Evolutionary conservation across 805 yeast genomes (phyloP), one percentile per base, ranked within the genome.

Genomic region (Barnettozyma siamensis): DNA sequence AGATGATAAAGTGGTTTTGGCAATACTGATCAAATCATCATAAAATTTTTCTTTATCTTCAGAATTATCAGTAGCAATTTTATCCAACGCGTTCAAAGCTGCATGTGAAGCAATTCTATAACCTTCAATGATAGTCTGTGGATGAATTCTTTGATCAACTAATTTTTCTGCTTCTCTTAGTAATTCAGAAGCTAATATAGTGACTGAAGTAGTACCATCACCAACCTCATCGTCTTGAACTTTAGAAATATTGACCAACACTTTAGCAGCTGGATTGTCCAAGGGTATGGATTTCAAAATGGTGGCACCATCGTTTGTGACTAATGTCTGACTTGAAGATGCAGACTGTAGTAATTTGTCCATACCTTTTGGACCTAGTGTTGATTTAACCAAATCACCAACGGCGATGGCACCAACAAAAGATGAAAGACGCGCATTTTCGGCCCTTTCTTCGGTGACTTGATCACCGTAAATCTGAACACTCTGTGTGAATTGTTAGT

Each of bases 381-480:
- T 83, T 24, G 88, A 77, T 64, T 91, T 91, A 35, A 91, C 99
- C 46, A 93, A 73, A 64, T 93, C 99, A 39, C 99, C 99, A 28
- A 93, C 99, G 31, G 99, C 99, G 60, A 93, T 91, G 50, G 99
- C 99, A 37, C 99, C 99, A 10, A 93, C 95, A 64, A 93, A 93
- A 2, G 99, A 88, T 7, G 96, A 86, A 70, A 91, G 72, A 70
- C 99, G 88, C 40, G 99, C 99, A 66, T 91, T 89, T 65, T 93
- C 99, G 34, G 93, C 99, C 58, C 97, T 78, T 67, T 91, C 99
- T 66, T 91, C 99, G 6, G 93, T 84, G 41, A 91, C 98, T 64
- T 91, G 96, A 62, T 93, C 98, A 47, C 96, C 95, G 67, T 93
- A 88, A 59, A 91, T 89, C 54, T 89, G 91, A 47, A 89, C 95